Percentiles rank a stretch among this genome's conserved stretches.
These are phyloP conservation scores for Fusarium virguliforme DNA, from an alignment of 2,329 filamentous ascomycete species.

Conservation along the genomic window DNA sequence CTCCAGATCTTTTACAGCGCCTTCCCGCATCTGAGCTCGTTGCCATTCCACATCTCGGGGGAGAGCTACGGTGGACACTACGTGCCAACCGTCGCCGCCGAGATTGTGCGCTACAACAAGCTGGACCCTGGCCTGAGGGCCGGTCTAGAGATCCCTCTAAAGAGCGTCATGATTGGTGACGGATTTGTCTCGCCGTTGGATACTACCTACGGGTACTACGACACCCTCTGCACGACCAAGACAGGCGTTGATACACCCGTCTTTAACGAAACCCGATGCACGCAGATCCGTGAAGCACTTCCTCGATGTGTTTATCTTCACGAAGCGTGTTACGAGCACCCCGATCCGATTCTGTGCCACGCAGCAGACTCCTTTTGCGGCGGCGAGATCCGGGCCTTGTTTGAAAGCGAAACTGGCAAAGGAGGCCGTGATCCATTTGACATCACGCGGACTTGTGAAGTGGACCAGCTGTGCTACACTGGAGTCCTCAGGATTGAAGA, in stretches of 20 bases:
- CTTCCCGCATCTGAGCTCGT: slow-evolving; percentile 24
- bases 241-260: slow-evolving; percentile 30
- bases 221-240: slow-evolving; percentile 43
- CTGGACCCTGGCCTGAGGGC: slow-evolving; percentile 25
- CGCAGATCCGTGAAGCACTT: slow-evolving; percentile 35
- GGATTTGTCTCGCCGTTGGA: slow-evolving; percentile 43
- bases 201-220: slow-evolving; percentile 42
- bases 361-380: slow-evolving; percentile 38
- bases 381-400: neutral
- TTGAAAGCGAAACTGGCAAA: neutral
- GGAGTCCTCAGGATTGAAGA: neutral
- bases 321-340: slow-evolving; percentile 40
- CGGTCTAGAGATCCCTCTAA: slow-evolving; percentile 29
- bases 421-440: slow-evolving; percentile 1
- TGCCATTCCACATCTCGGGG: slow-evolving; percentile 41
- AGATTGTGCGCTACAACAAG: slow-evolving; percentile 42
- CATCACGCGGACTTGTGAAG: neutral
- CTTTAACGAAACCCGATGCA: slow-evolving; percentile 41
- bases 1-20: slow-evolving; percentile 38
- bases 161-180: slow-evolving; percentile 41
- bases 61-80: slow-evolving; percentile 48
- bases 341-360: slow-evolving; percentile 36
- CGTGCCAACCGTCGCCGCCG: slow-evolving; percentile 40
- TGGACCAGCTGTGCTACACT: neutral
- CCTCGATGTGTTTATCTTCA: slow-evolving; percentile 41